Evolutionary conservation across 768 basidiomycete species (phyloP), one percentile per base, ranked within the genome.

Genomic region (Pholiota molesta): DNA sequence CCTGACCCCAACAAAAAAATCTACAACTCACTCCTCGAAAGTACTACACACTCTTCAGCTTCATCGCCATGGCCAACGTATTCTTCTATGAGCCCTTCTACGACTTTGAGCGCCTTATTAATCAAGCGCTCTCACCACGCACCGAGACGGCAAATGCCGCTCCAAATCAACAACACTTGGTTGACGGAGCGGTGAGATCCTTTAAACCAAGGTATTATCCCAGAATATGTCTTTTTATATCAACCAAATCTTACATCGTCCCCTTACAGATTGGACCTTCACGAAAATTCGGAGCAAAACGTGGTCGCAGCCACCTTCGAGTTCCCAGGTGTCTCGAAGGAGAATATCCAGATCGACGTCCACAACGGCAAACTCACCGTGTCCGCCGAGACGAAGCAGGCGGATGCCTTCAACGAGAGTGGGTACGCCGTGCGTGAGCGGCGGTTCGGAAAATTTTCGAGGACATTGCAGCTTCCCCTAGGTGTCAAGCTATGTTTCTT

Each of bases 221-320:
- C 14, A 5, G 7, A 31, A 23, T 29, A 47, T 16, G 1, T 4
- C 39, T 40, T 31, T 16, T 16, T 2, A 16, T 11, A 44, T 19
- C 42, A 7, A 44, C n/a, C 5, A 2, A 44, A 13, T 23, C 7
- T 19, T 9, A 19, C 6, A 3, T 44, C 5, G 21, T 26, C 23
- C 3, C 19, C 19, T 53, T 7, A 55, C 63, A 86, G 86, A 65
- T 81, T 87, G 80, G 83, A 86, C 63, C 71, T 86, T 13, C 81
- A 83, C 66, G 85, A 87, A 65, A 73, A 84, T 60, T 51, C 66
- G 0, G 76, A 81, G 21, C 72, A 70, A 23, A 84, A 85, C 66
- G 67, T 74, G 39, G 81, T 87, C 40, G 83, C 82, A 0, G 86
- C 86, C 44, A 71, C 77, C 7, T 85, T 88, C 67, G 86, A 88